Evolutionary conservation across 352 stramenopile species (phyloP), one percentile per base, ranked within the genome.

Genomic region (Phytophthora nicotianae): DNA sequence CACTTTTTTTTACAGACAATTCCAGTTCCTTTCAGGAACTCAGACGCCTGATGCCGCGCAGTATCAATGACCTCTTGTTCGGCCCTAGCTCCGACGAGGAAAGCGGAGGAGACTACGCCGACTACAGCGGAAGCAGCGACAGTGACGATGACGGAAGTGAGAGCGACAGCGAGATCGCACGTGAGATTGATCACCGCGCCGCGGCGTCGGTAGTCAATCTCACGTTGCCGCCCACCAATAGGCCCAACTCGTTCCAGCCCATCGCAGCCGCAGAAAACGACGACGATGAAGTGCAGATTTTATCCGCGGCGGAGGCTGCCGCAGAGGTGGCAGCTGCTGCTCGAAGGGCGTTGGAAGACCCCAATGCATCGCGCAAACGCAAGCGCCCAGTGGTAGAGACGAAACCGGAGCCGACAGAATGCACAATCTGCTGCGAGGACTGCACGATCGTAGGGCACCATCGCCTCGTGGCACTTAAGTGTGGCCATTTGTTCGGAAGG

Each of bases 401-500:
- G 13, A 81, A 78, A 57, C 19, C 75, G 2, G 68, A 90, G 58
- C 58, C 83, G 5, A 91, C 81, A 3, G 84, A 93, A 70, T 93
- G 84, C 52, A 77, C 80, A 1, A 77, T 93, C 20, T 93, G 84
- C 70, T 90, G 80, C 58, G 84, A 93, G 27, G 63, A 70, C 23
- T 93, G 84, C 58, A 88, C 77, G 9, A 59, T 81, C 5, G 41
- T 71, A 6, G 84, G 84, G 0, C 58, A 69, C n/a, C 84, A 93
- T 53, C 82, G 84, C 1, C 76, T 93, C 38, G 83, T 82, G 50
- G 83, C 79, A 51, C 79, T 93, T 9, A 64, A 60, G 20, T 93
- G 84, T 58, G 84, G 84, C 29, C 84, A 93, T 47, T 62, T 91
- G 14, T 93, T 91, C 50, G 84, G 84, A 21, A 87, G 80, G 17